Conservation (phyloP, 2,329 filamentous ascomycete genomes). For the Lithohypha guttulata region DNA sequence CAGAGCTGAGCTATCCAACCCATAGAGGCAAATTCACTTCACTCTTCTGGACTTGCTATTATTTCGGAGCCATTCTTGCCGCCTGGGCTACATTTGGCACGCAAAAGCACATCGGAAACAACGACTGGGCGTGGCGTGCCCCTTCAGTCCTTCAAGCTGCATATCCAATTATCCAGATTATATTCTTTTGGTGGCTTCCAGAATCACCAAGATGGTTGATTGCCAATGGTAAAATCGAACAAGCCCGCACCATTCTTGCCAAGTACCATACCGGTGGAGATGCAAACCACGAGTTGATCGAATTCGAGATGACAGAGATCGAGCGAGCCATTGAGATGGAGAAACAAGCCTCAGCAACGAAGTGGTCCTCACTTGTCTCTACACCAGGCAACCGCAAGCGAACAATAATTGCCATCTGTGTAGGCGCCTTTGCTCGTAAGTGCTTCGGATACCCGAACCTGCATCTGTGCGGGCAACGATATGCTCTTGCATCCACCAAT, state of each 20-base stretch:
- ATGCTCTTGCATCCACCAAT: too few relatives aligned
- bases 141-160: conserved; percentile 22
- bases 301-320: conserved; percentile 24
- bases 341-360: conserved; percentile 9
- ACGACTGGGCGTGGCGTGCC: conserved; percentile 23
- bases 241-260: conserved; percentile 20
- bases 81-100: conserved; percentile 25
- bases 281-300: conserved; percentile 14
- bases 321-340: conserved; percentile 19
- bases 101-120: conserved; percentile 18
- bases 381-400: conserved; percentile 48
- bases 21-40: conserved; percentile 18
- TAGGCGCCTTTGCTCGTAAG: conserved; percentile 47
- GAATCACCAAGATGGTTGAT: conserved; percentile 24
- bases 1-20: conserved; percentile 22
- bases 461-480: too few relatives aligned
- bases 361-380: conserved; percentile 49
- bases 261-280: conserved; percentile 21
- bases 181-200: conserved; percentile 19
- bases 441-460: too few relatives aligned
- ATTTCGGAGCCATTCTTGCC: conserved; percentile 20
- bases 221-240: conserved; percentile 16
- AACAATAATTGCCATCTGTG: conserved; percentile 41
- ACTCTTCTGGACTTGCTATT: conserved; percentile 14
- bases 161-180: conserved; percentile 14